These are phyloP conservation scores for Scutellaria barbata DNA, from an alignment of 257 asterid genomes.

Conservation along the genomic window DNA sequence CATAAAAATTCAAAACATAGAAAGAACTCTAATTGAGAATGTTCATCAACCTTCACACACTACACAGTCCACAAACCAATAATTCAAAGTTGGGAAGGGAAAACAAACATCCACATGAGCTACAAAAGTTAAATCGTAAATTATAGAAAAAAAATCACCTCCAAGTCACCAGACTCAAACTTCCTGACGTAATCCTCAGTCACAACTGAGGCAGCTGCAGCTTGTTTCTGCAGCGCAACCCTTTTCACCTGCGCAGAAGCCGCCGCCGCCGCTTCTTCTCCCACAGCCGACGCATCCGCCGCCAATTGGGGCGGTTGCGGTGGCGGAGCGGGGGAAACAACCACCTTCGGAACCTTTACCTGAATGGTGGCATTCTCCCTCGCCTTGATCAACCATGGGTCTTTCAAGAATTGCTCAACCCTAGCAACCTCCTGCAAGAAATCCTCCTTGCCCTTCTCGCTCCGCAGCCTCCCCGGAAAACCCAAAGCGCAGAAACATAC, in stretches of 20 bases:
- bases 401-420: conserved; percentile 81
- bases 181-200: conserved; percentile 86
- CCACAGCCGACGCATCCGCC: conserved; percentile 36
- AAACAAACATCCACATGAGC: background rate
- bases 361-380: conserved; percentile 75
- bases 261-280: conserved; percentile 58
- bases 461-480: conserved; percentile 65
- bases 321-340: conserved; percentile 48
- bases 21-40: conserved; percentile 15
- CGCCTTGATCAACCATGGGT: conserved; percentile 82
- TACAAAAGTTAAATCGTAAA: background rate
- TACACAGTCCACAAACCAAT: conserved; percentile 17
- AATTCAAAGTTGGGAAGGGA: background rate
- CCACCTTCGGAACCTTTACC: conserved; percentile 87
- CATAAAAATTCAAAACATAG: background rate
- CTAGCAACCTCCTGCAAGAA: conserved; percentile 66
- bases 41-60: conserved; percentile 21
- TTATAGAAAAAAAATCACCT: conserved; percentile 46
- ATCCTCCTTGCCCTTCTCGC: conserved; percentile 60
- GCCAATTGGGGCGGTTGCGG: conserved; percentile 49
- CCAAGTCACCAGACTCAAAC: conserved; percentile 84
- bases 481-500: conserved; percentile 87
- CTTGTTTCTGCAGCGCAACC: conserved; percentile 85
- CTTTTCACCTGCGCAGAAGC: conserved; percentile 84
- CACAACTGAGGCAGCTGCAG: conserved; percentile 76